Conservation (phyloP, 768 basidiomycete species). For the Crepidotus variabilis region DNA sequence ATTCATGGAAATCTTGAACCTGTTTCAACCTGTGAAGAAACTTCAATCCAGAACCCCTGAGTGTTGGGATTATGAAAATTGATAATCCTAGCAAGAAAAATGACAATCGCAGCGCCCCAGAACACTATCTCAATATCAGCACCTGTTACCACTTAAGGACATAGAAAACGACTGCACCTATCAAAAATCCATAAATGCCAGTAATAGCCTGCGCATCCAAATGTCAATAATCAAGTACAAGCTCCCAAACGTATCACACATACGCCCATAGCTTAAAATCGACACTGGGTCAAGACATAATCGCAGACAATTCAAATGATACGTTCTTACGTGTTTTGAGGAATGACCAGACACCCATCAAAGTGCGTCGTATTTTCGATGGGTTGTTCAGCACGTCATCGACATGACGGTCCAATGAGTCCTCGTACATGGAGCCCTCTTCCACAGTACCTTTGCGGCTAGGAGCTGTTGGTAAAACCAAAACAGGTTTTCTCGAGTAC, state of each 20-base stretch:
- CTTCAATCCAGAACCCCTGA: slow-evolving; percentile 81
- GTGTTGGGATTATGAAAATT: slow-evolving; percentile 64
- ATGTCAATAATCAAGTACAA: background rate
- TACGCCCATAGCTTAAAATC: slow-evolving; percentile 59
- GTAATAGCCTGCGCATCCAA: slow-evolving; percentile 45
- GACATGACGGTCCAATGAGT: slow-evolving; percentile 70
- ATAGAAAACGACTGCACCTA: slow-evolving; percentile 39
- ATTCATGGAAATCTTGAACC: slow-evolving; percentile 34
- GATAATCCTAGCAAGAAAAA: slow-evolving; percentile 67
- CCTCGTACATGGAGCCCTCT: slow-evolving; percentile 30
- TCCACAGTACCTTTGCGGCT: slow-evolving; percentile 25
- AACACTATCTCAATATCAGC: slow-evolving; percentile 45
- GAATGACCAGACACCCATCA: slow-evolving; percentile 77
- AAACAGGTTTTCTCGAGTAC: slow-evolving; percentile 67
- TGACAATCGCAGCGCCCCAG: slow-evolving; percentile 83
- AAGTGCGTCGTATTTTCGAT: slow-evolving; percentile 52
- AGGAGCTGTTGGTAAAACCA: slow-evolving; percentile 49
- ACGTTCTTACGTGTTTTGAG: slow-evolving; percentile 67
- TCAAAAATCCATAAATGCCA: slow-evolving; percentile 74
- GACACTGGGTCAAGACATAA: background rate
- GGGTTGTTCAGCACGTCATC: slow-evolving; percentile 67
- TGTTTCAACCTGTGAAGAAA: slow-evolving; percentile 72
- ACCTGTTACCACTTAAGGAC: background rate
- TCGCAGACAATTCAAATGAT: slow-evolving; percentile 7
- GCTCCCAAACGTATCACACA: slow-evolving; percentile 18